These are phyloP conservation scores for Gnaphalium uliginosum DNA, from an alignment of 129 eudicot species.

Conservation along the genomic window DNA sequence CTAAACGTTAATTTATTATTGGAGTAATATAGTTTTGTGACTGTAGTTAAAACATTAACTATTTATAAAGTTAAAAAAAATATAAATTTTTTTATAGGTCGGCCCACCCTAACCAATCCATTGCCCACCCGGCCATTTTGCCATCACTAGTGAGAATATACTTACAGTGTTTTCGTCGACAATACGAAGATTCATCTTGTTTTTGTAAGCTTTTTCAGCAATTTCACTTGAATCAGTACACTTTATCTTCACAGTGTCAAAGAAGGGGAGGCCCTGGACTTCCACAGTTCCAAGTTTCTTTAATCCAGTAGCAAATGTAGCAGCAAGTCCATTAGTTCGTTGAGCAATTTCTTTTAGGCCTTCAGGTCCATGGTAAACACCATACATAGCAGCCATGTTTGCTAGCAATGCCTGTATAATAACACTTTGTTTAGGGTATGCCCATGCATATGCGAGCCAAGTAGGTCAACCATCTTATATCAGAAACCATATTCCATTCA, in stretches of 20 bases:
- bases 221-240: slow-evolving; percentile 68
- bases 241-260: slow-evolving; percentile 84
- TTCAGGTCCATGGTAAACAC: slow-evolving; percentile 94
- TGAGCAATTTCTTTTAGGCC: slow-evolving; percentile 90
- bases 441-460: no score
- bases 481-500: no score
- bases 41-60: no score
- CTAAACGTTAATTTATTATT: no score
- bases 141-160: not conserved
- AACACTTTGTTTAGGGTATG: not conserved
- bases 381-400: slow-evolving; percentile 98
- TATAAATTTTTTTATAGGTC: no score
- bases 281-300: slow-evolving; percentile 87
- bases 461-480: no score
- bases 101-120: no score
- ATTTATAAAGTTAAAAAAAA: no score
- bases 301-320: slow-evolving; percentile 72
- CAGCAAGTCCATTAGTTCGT: slow-evolving; percentile 87
- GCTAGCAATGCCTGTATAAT: slow-evolving; percentile 84
- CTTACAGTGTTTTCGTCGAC: slow-evolving; percentile 84
- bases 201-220: slow-evolving; percentile 79
- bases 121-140: not conserved
- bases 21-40: no score
- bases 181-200: slow-evolving; percentile 79
- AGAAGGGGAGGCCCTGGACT: slow-evolving; percentile 76